Evolutionary conservation across 2,329 filamentous ascomycete genomes (phyloP).

Genomic region (Cryphonectria naterciae): DNA sequence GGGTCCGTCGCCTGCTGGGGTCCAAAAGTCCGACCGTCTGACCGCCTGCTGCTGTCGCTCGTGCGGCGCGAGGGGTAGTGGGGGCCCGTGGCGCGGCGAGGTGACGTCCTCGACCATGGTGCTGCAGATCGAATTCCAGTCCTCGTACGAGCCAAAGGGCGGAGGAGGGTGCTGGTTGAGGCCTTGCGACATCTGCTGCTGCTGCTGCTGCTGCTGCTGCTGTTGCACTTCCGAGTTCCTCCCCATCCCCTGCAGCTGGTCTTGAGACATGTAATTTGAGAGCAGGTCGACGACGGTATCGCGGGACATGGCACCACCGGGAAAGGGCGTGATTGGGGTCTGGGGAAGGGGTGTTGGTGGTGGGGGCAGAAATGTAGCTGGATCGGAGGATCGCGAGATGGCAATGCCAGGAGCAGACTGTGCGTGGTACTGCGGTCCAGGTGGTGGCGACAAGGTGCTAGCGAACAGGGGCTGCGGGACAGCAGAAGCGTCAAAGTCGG

Average conservation of each 20-base stretch:
- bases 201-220: too few relatives aligned
- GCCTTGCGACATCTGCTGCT: slow-evolving; percentile 4
- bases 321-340: slow-evolving; percentile 23
- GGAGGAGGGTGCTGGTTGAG: slow-evolving; percentile 15
- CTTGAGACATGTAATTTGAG: slow-evolving; percentile 24
- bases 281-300: slow-evolving; percentile 29
- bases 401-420: slow-evolving; percentile 20
- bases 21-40: slow-evolving; percentile 26
- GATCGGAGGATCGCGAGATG: slow-evolving; percentile 25
- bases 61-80: slow-evolving; percentile 25
- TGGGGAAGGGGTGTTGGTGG: slow-evolving; percentile 14
- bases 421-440: slow-evolving; percentile 11
- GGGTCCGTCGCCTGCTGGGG: slow-evolving; percentile 17
- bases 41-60: slow-evolving; percentile 23
- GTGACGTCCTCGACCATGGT: slow-evolving; percentile 28
- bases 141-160: slow-evolving; percentile 24
- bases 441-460: slow-evolving; percentile 21
- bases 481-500: slow-evolving; percentile 26
- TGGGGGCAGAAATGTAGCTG: slow-evolving; percentile 2
- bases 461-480: slow-evolving; percentile 27
- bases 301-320: slow-evolving; percentile 9
- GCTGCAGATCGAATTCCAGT: slow-evolving; percentile 28
- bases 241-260: slow-evolving; percentile 18
- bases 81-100: slow-evolving; percentile 21
- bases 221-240: not conserved